These are phyloP conservation scores for Cryomyces antarcticus DNA, from an alignment of 495 filamentous ascomycete species.

Conservation along the genomic window DNA sequence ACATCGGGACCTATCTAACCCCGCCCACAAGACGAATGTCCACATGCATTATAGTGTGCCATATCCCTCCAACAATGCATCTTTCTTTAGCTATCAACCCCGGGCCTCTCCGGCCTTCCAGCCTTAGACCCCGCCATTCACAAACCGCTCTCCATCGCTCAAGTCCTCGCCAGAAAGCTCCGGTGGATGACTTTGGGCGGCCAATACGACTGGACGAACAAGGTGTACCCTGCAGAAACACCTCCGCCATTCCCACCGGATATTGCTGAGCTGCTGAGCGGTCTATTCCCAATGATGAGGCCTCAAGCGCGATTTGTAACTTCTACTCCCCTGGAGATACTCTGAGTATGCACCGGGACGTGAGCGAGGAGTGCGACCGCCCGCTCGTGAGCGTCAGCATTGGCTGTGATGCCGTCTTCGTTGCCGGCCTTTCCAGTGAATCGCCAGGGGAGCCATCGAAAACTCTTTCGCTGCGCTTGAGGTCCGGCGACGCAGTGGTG, in stretches of 20 bases:
- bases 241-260: conserved; percentile 62
- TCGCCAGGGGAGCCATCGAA: conserved; percentile 15
- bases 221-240: conserved; percentile 44
- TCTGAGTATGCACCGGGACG: conserved; percentile 73
- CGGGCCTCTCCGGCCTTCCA: conserved; percentile 14
- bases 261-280: conserved; percentile 38
- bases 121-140: conserved; percentile 50
- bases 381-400: conserved; percentile 70
- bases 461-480: conserved; percentile 38
- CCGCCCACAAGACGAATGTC: conserved; percentile 62
- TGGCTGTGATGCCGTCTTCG: conserved; percentile 74
- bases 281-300: conserved; percentile 47
- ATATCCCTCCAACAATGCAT: conserved; percentile 28
- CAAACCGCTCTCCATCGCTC: conserved; percentile 42
- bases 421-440: conserved; percentile 33
- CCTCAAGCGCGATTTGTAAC: conserved; percentile 86
- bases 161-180: conserved; percentile 52
- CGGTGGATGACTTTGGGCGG: conserved; percentile 87
- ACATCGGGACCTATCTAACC: conserved; percentile 60
- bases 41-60: conserved; percentile 63
- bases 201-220: conserved; percentile 85
- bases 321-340: conserved; percentile 76
- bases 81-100: conserved; percentile 31
- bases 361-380: conserved; percentile 56
- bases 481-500: conserved; percentile 64